Percentiles rank a stretch among this genome's conserved stretches.
phyloP scores from a whole-genome alignment of 768 basidiomycete genomes.

The Tricholoma sp. region DNA sequence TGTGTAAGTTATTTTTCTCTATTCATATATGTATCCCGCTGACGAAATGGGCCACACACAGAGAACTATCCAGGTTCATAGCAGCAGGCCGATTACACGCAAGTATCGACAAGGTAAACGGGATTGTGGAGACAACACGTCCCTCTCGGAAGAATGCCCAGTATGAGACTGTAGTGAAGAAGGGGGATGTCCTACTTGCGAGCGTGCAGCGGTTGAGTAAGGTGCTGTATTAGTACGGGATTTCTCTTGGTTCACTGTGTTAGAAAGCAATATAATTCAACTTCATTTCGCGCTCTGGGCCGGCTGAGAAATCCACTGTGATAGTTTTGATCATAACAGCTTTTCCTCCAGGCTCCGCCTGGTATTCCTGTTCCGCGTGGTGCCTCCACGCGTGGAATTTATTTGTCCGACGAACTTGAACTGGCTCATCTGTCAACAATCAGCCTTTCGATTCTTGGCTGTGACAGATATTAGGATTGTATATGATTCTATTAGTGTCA shows the following conservation, averaged over 20 bases:
- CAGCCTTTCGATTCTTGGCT: no score
- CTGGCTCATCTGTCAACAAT: no score
- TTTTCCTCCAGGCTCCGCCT: no score
- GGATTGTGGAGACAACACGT: conserved; percentile 88
- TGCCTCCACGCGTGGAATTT: no score
- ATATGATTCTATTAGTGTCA: no score
- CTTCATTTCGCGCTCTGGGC: not conserved
- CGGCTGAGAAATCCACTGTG: not conserved
- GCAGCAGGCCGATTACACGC: conserved; percentile 80
- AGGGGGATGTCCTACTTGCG: conserved; percentile 86
- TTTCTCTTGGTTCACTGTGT: not conserved
- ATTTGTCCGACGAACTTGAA: no score
- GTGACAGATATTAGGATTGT: no score
- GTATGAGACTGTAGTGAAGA: conserved; percentile 89
- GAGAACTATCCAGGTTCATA: conserved; percentile 91
- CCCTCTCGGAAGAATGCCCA: conserved; percentile 67
- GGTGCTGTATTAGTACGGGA: conserved; percentile 42
- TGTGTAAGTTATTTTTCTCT: conserved; percentile 44
- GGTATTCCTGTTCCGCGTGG: no score
- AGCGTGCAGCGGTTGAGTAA: conserved; percentile 87
- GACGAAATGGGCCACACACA: conserved; percentile 20
- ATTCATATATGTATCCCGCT: not conserved
- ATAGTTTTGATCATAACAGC: no score
- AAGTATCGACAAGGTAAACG: conserved; percentile 92
- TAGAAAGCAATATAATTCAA: not conserved